Conservation (phyloP, 768 basidiomycete species). For the Psilocybe azurescens region DNA sequence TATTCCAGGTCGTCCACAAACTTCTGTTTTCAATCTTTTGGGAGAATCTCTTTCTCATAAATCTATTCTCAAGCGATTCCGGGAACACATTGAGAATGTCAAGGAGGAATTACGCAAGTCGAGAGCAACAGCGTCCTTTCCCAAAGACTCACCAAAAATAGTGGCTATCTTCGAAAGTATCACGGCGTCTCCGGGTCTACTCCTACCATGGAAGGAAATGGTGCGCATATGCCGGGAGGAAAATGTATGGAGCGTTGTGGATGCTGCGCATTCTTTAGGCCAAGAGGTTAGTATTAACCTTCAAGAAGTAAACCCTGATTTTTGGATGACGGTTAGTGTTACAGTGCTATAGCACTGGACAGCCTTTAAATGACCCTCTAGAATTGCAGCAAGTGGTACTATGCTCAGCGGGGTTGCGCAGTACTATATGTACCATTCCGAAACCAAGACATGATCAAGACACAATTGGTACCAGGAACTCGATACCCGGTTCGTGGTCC, state of each 20-base stretch:
- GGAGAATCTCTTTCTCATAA: constrained; percentile 15
- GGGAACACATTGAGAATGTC: constrained; percentile 27
- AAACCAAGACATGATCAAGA: constrained; percentile 4
- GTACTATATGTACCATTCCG: constrained; percentile 71
- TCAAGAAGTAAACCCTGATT: constrained; percentile 60
- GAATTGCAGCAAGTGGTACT: constrained; percentile 88
- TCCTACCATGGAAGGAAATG: constrained; percentile 75
- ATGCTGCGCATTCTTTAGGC: constrained; percentile 81
- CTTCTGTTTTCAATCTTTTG: background rate
- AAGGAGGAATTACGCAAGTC: too few relatives aligned
- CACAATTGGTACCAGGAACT: background rate
- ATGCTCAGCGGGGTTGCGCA: constrained; percentile 65
- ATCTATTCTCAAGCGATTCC: constrained; percentile 53
- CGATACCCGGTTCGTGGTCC: background rate
- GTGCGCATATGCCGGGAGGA: constrained; percentile 68
- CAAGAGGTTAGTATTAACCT: constrained; percentile 70
- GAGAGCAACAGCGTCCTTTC: constrained; percentile 9
- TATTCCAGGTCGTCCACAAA: background rate
- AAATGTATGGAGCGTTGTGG: constrained; percentile 66
- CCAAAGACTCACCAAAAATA: constrained; percentile 39
- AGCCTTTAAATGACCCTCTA: constrained; percentile 24
- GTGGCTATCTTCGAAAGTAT: constrained; percentile 72
- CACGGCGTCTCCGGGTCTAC: constrained; percentile 60
- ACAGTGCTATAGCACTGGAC: background rate
- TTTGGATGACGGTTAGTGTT: constrained; percentile 53